phyloP scores from a whole-genome alignment of 495 filamentous ascomycete species.

The Lentithecium fluviatile region DNA sequence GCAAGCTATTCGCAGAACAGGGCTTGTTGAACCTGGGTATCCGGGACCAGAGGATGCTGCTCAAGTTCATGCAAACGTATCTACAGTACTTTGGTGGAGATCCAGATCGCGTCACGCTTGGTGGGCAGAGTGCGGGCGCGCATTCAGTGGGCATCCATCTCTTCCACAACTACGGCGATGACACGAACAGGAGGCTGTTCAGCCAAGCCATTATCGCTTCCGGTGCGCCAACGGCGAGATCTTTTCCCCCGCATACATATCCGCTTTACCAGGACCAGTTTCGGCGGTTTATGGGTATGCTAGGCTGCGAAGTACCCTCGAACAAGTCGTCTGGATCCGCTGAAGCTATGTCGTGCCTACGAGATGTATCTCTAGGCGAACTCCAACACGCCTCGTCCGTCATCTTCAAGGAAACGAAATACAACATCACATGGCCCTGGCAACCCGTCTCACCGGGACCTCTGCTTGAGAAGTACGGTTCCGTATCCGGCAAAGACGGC shows the following conservation, averaged over 20 bases:
- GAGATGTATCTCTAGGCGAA: neutral
- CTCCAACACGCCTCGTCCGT: slow-evolving; percentile 4
- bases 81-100: slow-evolving; percentile 23
- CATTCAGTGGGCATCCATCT: slow-evolving; percentile 24
- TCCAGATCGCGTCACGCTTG: slow-evolving; percentile 20
- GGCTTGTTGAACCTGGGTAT: slow-evolving; percentile 24
- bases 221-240: slow-evolving; percentile 15
- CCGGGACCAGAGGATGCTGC: slow-evolving; percentile 17
- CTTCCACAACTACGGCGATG: slow-evolving; percentile 25
- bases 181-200: slow-evolving; percentile 20
- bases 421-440: slow-evolving; percentile 28
- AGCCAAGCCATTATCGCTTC: slow-evolving; percentile 18
- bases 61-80: slow-evolving; percentile 27
- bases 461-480: slow-evolving; percentile 22
- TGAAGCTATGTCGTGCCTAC: slow-evolving; percentile 13
- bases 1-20: slow-evolving; percentile 17
- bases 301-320: slow-evolving; percentile 10
- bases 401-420: slow-evolving; percentile 2
- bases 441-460: slow-evolving; percentile 27
- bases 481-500: slow-evolving; percentile 13
- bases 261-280: slow-evolving; percentile 22
- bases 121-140: slow-evolving; percentile 23
- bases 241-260: slow-evolving; percentile 19
- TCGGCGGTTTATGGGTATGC: slow-evolving; percentile 9
- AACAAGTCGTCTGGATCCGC: neutral